Evolutionary conservation across 257 asterid species (phyloP).

Genomic region (Ocimum tenuiflorum): DNA sequence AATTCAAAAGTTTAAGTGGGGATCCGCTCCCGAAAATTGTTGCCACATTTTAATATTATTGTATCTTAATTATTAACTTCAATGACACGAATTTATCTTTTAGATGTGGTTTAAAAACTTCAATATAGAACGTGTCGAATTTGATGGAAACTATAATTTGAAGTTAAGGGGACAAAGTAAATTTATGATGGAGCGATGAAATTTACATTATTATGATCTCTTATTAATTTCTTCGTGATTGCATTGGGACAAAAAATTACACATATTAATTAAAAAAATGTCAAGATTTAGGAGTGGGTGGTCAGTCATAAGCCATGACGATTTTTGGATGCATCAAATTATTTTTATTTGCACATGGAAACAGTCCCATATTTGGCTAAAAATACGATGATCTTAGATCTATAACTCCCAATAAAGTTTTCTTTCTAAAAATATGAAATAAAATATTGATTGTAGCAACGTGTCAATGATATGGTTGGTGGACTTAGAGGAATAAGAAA

Average conservation of each 20-base stretch:
- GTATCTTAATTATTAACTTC: not conserved
- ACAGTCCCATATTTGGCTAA: not conserved
- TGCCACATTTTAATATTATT: too few species aligned
- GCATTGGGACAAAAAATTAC: not conserved
- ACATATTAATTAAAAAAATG: not conserved
- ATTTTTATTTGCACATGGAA: constrained; percentile 15
- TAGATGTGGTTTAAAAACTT: too few species aligned
- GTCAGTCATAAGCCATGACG: constrained; percentile 12
- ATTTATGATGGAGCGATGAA: too few species aligned
- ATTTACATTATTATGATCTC: too few species aligned
- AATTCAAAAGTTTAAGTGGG: too few species aligned
- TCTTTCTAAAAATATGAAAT: not conserved
- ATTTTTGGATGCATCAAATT: not conserved
- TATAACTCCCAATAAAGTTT: not conserved
- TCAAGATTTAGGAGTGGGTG: not conserved
- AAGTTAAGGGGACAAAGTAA: too few species aligned
- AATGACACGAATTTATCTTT: too few species aligned
- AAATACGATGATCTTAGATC: constrained; percentile 11
- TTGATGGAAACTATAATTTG: too few species aligned
- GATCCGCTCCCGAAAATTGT: too few species aligned
- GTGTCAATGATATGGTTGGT: constrained; percentile 6
- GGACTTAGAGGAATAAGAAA: not conserved
- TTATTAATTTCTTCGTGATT: too few species aligned
- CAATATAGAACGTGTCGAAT: too few species aligned
- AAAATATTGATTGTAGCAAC: not conserved